Evolutionary conservation across 306 rosid genomes (phyloP).

Genomic region (Quercus dentata): DNA sequence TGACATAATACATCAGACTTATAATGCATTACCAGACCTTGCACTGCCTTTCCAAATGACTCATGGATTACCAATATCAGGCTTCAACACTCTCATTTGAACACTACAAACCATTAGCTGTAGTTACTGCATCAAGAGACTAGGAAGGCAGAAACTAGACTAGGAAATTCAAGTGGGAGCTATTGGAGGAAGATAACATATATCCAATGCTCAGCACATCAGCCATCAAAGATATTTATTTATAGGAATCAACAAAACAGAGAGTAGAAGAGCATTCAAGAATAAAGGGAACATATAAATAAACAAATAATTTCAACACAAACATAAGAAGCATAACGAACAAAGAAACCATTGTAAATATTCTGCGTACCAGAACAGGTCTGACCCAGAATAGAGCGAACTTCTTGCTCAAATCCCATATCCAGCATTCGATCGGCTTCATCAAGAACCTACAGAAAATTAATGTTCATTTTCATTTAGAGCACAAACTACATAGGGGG

Average conservation of each 20-base stretch:
- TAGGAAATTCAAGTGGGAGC: neutral
- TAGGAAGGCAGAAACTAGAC: no score
- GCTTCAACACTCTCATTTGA: neutral
- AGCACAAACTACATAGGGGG: neutral
- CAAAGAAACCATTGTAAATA: constrained; percentile 6
- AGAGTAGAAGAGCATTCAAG: neutral
- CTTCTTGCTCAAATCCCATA: constrained; percentile 94
- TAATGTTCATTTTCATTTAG: constrained; percentile 2
- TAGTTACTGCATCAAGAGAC: no score
- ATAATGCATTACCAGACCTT: neutral
- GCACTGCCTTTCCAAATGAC: neutral
- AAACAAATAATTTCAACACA: neutral
- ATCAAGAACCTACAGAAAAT: constrained; percentile 73
- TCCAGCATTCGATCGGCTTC: constrained; percentile 99
- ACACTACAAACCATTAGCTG: no score
- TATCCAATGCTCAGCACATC: neutral
- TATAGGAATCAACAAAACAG: neutral
- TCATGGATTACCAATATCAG: neutral
- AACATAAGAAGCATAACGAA: neutral
- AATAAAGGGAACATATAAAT: neutral
- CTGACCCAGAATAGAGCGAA: constrained; percentile 83
- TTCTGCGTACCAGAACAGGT: constrained; percentile 62
- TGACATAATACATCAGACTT: neutral
- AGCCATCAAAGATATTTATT: neutral
- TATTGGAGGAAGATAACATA: neutral